A percentile compares a stretch with the other conserved stretches of the same genome.
Evolutionary conservation across 164 flowering plant genomes (phyloP).

Genomic region (Magnolia sinica): DNA sequence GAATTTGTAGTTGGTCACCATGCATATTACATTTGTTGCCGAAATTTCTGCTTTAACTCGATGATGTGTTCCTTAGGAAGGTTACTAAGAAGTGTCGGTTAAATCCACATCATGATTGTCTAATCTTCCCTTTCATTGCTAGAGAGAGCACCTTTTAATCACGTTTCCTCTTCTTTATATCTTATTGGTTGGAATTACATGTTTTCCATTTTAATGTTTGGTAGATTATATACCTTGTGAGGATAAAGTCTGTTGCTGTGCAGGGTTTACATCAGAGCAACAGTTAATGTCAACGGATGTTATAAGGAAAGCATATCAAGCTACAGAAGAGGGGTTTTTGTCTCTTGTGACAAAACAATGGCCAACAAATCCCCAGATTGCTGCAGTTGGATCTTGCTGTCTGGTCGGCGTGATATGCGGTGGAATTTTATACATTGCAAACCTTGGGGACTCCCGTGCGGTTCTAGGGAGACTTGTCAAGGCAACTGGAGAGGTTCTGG

Average conservation of each 20-base stretch:
- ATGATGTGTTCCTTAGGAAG: background rate
- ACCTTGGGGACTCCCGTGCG: constrained; percentile 81
- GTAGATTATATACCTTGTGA: background rate
- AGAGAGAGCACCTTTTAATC: too few species aligned
- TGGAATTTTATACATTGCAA: constrained; percentile 72
- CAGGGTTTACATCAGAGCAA: constrained; percentile 65
- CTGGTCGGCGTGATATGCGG: constrained; percentile 60
- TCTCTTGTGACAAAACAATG: constrained; percentile 68
- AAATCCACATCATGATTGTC: background rate
- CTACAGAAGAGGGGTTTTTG: constrained; percentile 81
- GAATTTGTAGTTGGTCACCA: too few species aligned
- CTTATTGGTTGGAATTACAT: background rate
- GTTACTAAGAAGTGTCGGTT: background rate
- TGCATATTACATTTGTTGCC: too few species aligned
- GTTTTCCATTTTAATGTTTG: background rate
- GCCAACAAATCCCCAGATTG: constrained; percentile 74
- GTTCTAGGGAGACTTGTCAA: constrained; percentile 67
- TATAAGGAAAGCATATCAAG: constrained; percentile 68
- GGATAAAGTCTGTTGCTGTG: constrained; percentile 12
- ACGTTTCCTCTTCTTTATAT: too few species aligned
- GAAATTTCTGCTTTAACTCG: background rate
- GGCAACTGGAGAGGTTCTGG: constrained; percentile 64
- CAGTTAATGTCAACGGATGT: constrained; percentile 68
- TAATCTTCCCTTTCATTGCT: too few species aligned
- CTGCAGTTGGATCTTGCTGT: constrained; percentile 89